Evolutionary conservation across 2,329 filamentous ascomycete genomes (phyloP).

Genomic region (Colletotrichum acutatum): DNA sequence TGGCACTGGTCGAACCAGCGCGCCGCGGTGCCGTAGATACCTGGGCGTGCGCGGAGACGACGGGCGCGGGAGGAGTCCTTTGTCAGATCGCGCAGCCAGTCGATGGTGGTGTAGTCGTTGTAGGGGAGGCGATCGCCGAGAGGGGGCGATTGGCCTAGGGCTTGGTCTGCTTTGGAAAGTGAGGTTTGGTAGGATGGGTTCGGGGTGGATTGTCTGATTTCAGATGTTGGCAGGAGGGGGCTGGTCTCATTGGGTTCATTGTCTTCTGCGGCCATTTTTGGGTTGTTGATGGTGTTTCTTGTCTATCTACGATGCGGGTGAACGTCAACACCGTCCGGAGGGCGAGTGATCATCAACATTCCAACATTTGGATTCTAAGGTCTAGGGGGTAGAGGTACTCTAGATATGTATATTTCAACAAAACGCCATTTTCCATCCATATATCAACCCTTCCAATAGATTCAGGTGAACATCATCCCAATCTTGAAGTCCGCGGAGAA

Average conservation of each 20-base stretch:
- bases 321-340: background rate
- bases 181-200: background rate
- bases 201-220: background rate
- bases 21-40: conserved; percentile 48
- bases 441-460: background rate
- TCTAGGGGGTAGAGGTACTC: background rate
- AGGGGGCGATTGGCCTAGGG: conserved; percentile 2
- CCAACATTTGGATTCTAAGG: background rate
- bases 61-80: conserved; percentile 60
- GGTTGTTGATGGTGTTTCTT: background rate
- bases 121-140: conserved; percentile 67
- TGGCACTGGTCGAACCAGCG: conserved; percentile 58
- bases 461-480: background rate
- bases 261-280: conserved; percentile 10
- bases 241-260: conserved; percentile 2
- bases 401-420: background rate
- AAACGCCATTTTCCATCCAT: background rate
- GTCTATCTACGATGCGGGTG: background rate
- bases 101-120: conserved; percentile 71
- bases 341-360: background rate
- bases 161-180: conserved; percentile 15
- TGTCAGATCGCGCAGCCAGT: conserved; percentile 71
- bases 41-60: conserved; percentile 30
- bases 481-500: conserved; percentile 16
- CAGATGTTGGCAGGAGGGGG: conserved; percentile 1